Percentiles rank a stretch among this genome's conserved stretches.
phyloP scores from a whole-genome alignment of 176 grass and related monocot genomes.

The Aechmea fasciata region DNA sequence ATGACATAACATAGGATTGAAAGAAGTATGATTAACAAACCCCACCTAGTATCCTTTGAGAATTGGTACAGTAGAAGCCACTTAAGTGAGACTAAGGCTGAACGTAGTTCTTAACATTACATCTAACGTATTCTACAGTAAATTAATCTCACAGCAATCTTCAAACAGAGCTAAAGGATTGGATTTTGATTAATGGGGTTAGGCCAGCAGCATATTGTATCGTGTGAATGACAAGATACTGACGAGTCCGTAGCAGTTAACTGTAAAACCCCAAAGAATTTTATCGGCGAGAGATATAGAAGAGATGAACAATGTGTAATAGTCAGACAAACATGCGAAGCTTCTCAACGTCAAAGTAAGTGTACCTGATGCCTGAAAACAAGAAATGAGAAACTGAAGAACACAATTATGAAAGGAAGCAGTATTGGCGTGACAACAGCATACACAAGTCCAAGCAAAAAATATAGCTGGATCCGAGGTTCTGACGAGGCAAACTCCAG shows the following conservation, averaged over 20 bases:
- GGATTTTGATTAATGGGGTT: too few relatives aligned
- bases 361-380: constrained; percentile 96
- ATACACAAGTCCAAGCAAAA: constrained; percentile 93
- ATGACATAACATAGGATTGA: too few relatives aligned
- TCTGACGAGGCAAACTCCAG: constrained; percentile 76
- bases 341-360: constrained; percentile 2
- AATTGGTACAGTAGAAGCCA: too few relatives aligned
- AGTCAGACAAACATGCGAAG: neutral
- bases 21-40: too few relatives aligned
- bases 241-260: neutral
- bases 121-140: too few relatives aligned
- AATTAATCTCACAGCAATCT: too few relatives aligned
- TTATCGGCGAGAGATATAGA: neutral
- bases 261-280: neutral
- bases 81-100: too few relatives aligned
- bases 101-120: too few relatives aligned
- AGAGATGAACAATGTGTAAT: neutral
- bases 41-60: too few relatives aligned
- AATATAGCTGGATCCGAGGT: constrained; percentile 81
- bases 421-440: constrained; percentile 72
- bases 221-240: too few relatives aligned
- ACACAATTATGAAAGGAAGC: constrained; percentile 83
- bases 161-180: too few relatives aligned
- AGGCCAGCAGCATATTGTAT: too few relatives aligned
- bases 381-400: constrained; percentile 81